Base-by-base conservation (phyloP, 805 yeast species). In the Wickerhamiella vanderwaltii region DNA sequence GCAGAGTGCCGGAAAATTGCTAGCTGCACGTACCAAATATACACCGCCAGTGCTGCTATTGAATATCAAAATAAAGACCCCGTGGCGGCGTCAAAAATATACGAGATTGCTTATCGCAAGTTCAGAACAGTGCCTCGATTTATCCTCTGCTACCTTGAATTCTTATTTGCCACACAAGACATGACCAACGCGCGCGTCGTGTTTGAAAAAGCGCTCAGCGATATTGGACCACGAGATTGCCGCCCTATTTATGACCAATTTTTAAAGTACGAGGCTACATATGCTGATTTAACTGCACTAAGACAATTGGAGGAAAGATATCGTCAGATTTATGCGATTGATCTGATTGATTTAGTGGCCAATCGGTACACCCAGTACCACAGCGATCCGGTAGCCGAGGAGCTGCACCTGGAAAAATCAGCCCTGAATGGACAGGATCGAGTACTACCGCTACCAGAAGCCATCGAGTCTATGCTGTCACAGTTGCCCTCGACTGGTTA, bases 181-280 rank as follows among this genome's bases (percentile, higher is more conserved):
- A 87, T 76, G 62, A 62, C 80, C 53, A 69, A 81, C 52, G 81
- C 86, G 13, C 78, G 88, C 51, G 82, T 85, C 6, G 67, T 85
- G 28, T 79, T 88, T 56, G 97, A 91, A 58, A 70, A 80, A 3
- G 75, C 86, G 0, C 66, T 80, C 7, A 73, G 78, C 7, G 75
- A 71, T 33, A 61, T 75, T 45, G 66, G 63, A 29, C 58, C 62
- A 1, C 62, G 58, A n/a, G 58, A 53, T 13, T 56, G 56, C 2
- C 63, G 68, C 41, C 62, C 61, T 29, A 62, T 80, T 29, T 75
- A 69, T 51, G 72, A 72, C 41, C 63, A 68, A 34, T 82, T 79
- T 60, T 69, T 82, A 36, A 64, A 69, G 38, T 79, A 77, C 55
- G 93, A 87, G 48, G 66, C 79, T 1, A 70, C 69, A 41, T 77